Percentiles rank a stretch among this genome's conserved stretches.
Conservation (phyloP, 768 basidiomycete species). For the Russula emetica region DNA sequence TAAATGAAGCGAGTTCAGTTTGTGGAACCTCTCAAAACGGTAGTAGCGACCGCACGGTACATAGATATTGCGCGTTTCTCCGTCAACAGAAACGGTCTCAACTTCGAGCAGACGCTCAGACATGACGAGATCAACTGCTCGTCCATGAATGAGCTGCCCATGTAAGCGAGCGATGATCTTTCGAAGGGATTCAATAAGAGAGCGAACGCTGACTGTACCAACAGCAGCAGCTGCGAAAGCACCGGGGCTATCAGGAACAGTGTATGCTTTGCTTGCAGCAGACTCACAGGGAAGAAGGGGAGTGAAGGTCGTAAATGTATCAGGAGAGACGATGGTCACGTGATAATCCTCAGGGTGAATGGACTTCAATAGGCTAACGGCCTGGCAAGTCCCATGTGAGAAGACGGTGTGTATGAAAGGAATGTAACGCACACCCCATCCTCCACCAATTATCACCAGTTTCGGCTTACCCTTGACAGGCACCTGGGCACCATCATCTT, state of each 20-base stretch:
- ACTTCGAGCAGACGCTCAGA: conserved; percentile 83
- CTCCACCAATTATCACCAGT: conserved; percentile 89
- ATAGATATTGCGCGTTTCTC: conserved; percentile 61
- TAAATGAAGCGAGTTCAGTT: conserved; percentile 28
- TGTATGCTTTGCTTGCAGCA: not conserved
- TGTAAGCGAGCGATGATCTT: conserved; percentile 89
- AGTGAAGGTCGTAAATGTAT: conserved; percentile 92
- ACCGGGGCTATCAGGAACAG: not conserved
- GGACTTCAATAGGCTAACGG: conserved; percentile 73
- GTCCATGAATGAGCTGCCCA: conserved; percentile 81
- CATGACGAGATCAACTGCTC: conserved; percentile 86
- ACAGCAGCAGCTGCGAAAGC: conserved; percentile 70
- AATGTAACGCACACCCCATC: conserved; percentile 78
- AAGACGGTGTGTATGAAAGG: conserved; percentile 1
- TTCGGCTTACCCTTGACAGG: conserved; percentile 69
- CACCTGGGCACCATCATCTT: conserved; percentile 65
- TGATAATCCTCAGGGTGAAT: conserved; percentile 84
- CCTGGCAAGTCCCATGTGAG: conserved; percentile 42
- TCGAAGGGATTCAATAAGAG: conserved; percentile 89
- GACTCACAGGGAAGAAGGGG: conserved; percentile 81
- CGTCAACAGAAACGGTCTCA: conserved; percentile 54
- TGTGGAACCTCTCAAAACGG: not conserved
- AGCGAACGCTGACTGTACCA: conserved; percentile 89
- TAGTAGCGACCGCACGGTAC: conserved; percentile 58
- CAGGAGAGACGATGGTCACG: conserved; percentile 79